Evolutionary conservation across 2,329 filamentous ascomycete species (phyloP).

Genomic region (Aurifilum marmelostoma): DNA sequence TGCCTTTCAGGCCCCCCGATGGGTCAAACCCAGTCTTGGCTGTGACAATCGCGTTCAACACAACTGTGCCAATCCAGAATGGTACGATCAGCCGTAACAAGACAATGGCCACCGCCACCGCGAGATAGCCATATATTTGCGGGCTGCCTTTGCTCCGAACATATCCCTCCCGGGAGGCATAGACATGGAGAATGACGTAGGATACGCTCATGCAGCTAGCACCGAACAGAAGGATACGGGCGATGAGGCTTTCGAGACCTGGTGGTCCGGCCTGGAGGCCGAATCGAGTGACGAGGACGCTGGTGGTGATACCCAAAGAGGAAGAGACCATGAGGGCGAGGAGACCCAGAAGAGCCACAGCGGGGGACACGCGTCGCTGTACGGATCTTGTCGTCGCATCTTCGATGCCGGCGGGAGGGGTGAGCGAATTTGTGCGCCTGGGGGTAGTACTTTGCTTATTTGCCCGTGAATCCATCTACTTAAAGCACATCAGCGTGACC

Average conservation of each 20-base stretch:
- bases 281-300: slow-evolving; percentile 21
- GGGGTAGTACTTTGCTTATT: slow-evolving; percentile 8
- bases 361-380: slow-evolving; percentile 17
- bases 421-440: slow-evolving; percentile 19
- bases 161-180: slow-evolving; percentile 20
- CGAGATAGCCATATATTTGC: slow-evolving; percentile 20
- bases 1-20: slow-evolving; percentile 8
- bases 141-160: slow-evolving; percentile 18
- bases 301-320: slow-evolving; percentile 15
- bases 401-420: background rate
- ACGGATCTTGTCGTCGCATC: background rate
- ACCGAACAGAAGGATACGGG: slow-evolving; percentile 21
- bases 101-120: slow-evolving; percentile 21
- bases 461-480: slow-evolving; percentile 21
- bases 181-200: slow-evolving; percentile 25
- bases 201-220: slow-evolving; percentile 24
- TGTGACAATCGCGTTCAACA: slow-evolving; percentile 20
- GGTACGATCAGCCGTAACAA: slow-evolving; percentile 18
- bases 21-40: slow-evolving; percentile 13
- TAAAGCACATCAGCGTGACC: background rate
- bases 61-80: slow-evolving; percentile 25
- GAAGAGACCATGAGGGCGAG: slow-evolving; percentile 6
- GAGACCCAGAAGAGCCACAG: slow-evolving; percentile 14
- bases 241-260: slow-evolving; percentile 16
- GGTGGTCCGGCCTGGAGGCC: background rate